Base-by-base conservation (phyloP, 768 basidiomycete genomes). In the Pleurotus salmoneostramineus region DNA sequence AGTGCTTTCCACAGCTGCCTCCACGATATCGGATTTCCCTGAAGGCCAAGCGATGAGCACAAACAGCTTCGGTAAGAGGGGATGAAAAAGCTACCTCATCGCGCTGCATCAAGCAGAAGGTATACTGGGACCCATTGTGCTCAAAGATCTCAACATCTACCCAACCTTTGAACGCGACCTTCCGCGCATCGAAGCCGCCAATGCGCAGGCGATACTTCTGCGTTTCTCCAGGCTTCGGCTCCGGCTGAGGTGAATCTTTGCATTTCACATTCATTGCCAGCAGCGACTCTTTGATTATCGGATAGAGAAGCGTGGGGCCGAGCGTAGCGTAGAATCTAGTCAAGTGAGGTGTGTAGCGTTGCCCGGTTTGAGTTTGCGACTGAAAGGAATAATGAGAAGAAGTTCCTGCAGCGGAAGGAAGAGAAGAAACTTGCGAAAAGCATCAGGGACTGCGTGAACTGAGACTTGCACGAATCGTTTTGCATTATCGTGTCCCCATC, bases 1-100 rank as follows among this genome's bases (percentile, higher is more conserved):
- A 89, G 62, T 5, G 73, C 75, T 65, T 85, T 89, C 87, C 89
- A 93, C 37, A 92, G 74, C 66, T 82, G 79, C 42, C 89, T 75
- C 91, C 90, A 92, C 44, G 84, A 87, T 50, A 91, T 81, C 21
- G 89, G 90, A 66, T 83, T 88, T 0, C 90, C 90, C 87, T 91
- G 54, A 1, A 58, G 2, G 21, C 55, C 58, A 63, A 12, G 7
- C 37, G 47, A 33, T 44, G 21, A 54, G 31, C 40, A 57, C 15
- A 51, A 21, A n/a, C 44, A 50, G 12, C 15, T 27, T 14, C 45
- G n/a, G 35, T n/a, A 21, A 37, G 6, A 32, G 12, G 51, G 50
- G 34, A 58, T 27, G 12, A n/a, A 32, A 35, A 4, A 76, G 81
- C 49, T 60, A 88, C 89, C 70, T 80, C 77, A 60, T 91, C 88